Conservation (phyloP, 306 rosid genomes). For the Herpetospermum pedunculosum region DNA sequence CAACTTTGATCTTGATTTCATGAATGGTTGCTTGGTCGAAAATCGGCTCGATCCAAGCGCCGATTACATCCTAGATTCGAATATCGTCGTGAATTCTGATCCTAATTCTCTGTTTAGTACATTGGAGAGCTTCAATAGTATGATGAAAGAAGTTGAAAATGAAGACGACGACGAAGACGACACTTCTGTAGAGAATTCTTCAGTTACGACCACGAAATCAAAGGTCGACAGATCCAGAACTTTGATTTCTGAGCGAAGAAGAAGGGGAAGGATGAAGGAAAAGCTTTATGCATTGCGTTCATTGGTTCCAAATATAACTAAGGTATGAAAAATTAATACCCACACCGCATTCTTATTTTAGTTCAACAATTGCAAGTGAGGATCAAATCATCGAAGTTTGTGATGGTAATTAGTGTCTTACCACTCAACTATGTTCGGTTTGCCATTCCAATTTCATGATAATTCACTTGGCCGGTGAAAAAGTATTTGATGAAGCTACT, state of each 20-base stretch:
- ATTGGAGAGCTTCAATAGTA: constrained; percentile 32
- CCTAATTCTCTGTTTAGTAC: constrained; percentile 31
- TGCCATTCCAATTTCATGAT: too few relatives aligned
- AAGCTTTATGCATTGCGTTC: constrained; percentile 77
- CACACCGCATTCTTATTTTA: too few relatives aligned
- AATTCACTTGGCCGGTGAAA: too few relatives aligned
- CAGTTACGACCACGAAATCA: constrained; percentile 25
- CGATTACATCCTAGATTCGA: constrained; percentile 14
- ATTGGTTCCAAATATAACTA: constrained; percentile 81
- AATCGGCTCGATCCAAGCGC: constrained; percentile 17
- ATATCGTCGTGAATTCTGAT: constrained; percentile 15
- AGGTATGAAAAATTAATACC: constrained; percentile 26
- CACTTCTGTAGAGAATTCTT: constrained; percentile 28
- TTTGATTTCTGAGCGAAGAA: constrained; percentile 62
- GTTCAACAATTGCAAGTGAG: too few relatives aligned
- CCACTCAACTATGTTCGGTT: too few relatives aligned
- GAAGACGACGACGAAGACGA: constrained; percentile 22
- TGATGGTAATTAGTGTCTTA: too few relatives aligned
- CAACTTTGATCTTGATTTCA: constrained; percentile 31
- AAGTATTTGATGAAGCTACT: too few relatives aligned
- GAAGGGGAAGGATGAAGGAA: constrained; percentile 83
- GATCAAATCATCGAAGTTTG: too few relatives aligned
- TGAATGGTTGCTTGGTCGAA: constrained; percentile 36
- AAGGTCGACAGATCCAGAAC: constrained; percentile 68
- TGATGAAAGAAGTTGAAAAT: constrained; percentile 10